Conservation (phyloP, 192 early-diverging fungal species). For the Coemansia javaensis region DNA sequence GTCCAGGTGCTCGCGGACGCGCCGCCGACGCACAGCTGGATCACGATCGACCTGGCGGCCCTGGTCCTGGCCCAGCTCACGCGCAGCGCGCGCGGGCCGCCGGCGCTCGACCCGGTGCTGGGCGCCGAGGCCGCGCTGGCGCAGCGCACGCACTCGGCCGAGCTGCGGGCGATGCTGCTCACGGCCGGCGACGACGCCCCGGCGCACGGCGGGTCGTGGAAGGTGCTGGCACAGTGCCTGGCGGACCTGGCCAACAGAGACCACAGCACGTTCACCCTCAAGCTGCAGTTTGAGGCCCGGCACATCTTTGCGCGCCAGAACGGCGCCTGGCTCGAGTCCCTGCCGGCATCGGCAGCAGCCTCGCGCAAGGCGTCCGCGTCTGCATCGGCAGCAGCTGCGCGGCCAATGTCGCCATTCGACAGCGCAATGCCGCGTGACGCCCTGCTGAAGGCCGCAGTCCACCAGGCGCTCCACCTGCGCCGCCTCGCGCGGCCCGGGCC, state of each 20-base stretch:
- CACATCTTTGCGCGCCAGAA: conserved; percentile 24
- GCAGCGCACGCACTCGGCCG: conserved; percentile 21
- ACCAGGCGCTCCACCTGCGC: conserved; percentile 21
- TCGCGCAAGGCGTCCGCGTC: conserved; percentile 4
- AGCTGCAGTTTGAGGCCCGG: conserved; percentile 27
- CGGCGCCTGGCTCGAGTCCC: no score
- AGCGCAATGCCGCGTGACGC: conserved; percentile 6
- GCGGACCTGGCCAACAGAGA: conserved; percentile 37
- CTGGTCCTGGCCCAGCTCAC: conserved; percentile 26
- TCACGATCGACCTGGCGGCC: conserved; percentile 27
- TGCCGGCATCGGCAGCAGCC: not conserved
- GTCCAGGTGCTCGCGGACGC: conserved; percentile 32
- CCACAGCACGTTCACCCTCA: conserved; percentile 22
- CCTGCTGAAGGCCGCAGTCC: conserved; percentile 11
- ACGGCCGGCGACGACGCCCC: not conserved
- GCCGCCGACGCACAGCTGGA: conserved; percentile 25
- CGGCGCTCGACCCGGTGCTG: conserved; percentile 17
- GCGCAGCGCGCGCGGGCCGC: conserved; percentile 7
- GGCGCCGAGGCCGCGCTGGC: conserved; percentile 18
- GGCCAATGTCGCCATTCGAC: conserved; percentile 18
- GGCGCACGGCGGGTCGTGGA: conserved; percentile 21
- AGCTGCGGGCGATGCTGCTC: conserved; percentile 36
- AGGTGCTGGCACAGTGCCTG: conserved; percentile 30
- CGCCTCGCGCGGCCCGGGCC: conserved; percentile 2
- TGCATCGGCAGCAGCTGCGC: no score